phyloP scores from a whole-genome alignment of 192 early-diverging fungal species.

The Mycoemilia scoparia region DNA sequence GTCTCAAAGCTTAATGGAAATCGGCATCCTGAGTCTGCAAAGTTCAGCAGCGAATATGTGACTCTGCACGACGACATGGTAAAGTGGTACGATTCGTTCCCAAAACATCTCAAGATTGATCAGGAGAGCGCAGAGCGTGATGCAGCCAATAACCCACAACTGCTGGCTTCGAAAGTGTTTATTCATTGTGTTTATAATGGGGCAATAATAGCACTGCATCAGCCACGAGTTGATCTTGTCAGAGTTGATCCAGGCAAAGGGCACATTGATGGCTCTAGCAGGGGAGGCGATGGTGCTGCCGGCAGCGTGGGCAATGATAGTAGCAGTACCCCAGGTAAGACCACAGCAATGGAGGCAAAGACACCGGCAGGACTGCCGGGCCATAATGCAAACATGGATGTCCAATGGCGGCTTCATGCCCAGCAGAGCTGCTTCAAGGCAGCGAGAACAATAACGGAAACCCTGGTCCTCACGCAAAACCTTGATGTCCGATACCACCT shows the following conservation, averaged over 20 bases:
- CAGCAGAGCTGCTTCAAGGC: slow-evolving; percentile 29
- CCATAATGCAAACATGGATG: too few relatives aligned
- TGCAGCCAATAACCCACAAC: slow-evolving; percentile 10
- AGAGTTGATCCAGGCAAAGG: slow-evolving; percentile 9
- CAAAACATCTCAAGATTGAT: slow-evolving; percentile 20
- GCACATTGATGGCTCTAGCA: background rate
- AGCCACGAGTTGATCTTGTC: slow-evolving; percentile 26
- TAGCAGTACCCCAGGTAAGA: background rate
- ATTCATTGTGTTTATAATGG: slow-evolving; percentile 29
- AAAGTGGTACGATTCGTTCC: slow-evolving; percentile 21
- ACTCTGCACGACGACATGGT: slow-evolving; percentile 25
- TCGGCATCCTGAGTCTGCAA: slow-evolving; percentile 26
- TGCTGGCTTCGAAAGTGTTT: slow-evolving; percentile 27
- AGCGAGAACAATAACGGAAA: slow-evolving; percentile 28
- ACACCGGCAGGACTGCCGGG: slow-evolving; percentile 1
- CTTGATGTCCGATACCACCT: slow-evolving; percentile 28
- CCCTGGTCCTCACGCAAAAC: slow-evolving; percentile 8
- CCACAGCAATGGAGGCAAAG: background rate
- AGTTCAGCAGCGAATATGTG: slow-evolving; percentile 26
- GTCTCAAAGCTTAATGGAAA: slow-evolving; percentile 29
- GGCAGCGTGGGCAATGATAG: background rate
- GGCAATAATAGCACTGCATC: slow-evolving; percentile 26
- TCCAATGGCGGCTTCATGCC: slow-evolving; percentile 25
- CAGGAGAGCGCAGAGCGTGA: slow-evolving; percentile 8
- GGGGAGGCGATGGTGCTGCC: background rate